Evolutionary conservation across 352 stramenopile genomes (phyloP), one percentile per base, ranked within the genome.

Genomic region (Phytophthora melonis): DNA sequence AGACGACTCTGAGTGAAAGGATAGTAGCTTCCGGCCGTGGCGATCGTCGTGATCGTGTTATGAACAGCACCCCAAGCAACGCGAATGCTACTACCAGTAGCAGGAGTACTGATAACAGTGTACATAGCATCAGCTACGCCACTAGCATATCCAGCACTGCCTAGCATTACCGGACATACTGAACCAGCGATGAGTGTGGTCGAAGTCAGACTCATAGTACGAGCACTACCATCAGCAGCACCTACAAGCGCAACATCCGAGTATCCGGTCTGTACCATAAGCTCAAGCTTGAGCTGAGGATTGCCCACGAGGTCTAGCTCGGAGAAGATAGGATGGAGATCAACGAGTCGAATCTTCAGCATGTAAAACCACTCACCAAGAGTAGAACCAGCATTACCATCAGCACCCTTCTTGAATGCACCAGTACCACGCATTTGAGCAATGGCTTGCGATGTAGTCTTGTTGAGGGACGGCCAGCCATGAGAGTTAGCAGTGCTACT

Each of bases 351-450:
- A 10, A 56, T 56, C 50, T 56, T 56, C 0, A 56, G 9, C 21
- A 56, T 34, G 21, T 56, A 56, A 14, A 56, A 56, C 50, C 50
- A n/a, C n/a, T n/a, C n/a, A n/a, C n/a, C n/a, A n/a, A n/a, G n/a
- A n/a, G 27, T 32, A 32, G 27, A 32, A 32, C 27, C 27, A 34
- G 50, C 2, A 21, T 34, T 3, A 2, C 23, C 23, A 27, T 27
- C 23, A 27, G 50, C 2, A 11, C 50, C 50, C n/a, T 27, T 57
- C 18, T 57, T 57, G 21, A 57, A 56, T n/a, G n/a, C n/a, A n/a
- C n/a, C n/a, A 30, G 49, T 56, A 16, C 49, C 49, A 34, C 49
- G 49, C 49, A 56, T 56, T 7, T 56, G 49, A 56, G 49, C 21
- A 10, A 56, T 34, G 18, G 49, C 49, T 56, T 57, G 50, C 11